A percentile compares a stretch with the other conserved stretches of the same genome.
Conservation (phyloP, 2,329 filamentous ascomycete genomes). For the Pseudogymnoascus sp. region DNA sequence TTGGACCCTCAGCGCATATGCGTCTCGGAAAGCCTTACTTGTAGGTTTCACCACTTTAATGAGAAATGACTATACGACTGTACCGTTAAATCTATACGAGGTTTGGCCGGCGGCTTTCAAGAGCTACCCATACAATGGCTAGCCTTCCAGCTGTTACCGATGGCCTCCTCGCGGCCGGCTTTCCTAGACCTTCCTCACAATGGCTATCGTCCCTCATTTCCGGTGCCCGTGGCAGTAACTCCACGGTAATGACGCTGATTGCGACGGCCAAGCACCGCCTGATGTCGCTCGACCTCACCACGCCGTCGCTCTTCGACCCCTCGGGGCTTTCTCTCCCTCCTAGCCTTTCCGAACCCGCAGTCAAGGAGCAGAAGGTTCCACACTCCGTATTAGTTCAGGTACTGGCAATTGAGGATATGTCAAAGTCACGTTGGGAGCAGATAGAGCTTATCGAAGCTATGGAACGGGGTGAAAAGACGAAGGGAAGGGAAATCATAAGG, state of each 20-base stretch:
- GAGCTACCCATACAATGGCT: conserved; percentile 27
- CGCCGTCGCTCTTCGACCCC: conserved; percentile 43
- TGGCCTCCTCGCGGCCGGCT: neutral
- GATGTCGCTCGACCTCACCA: conserved; percentile 67
- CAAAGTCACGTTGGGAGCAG: conserved; percentile 74
- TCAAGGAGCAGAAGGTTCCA: conserved; percentile 47
- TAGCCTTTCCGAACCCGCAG: conserved; percentile 43
- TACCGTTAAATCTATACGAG: neutral
- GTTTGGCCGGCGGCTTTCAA: neutral
- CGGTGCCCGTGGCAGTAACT: conserved; percentile 26
- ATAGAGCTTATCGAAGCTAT: conserved; percentile 71
- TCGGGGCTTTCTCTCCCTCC: conserved; percentile 46
- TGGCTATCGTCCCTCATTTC: conserved; percentile 42
- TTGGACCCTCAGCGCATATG: conserved; percentile 2
- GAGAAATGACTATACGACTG: neutral
- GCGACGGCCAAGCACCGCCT: conserved; percentile 69
- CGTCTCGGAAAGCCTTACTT: neutral
- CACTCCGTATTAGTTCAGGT: conserved; percentile 70
- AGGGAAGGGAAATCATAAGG: conserved; percentile 74
- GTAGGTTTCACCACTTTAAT: neutral
- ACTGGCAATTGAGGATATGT: conserved; percentile 76
- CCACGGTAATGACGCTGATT: neutral
- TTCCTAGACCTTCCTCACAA: conserved; percentile 10
- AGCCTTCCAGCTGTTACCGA: conserved; percentile 39
- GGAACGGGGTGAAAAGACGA: conserved; percentile 63